phyloP scores from a whole-genome alignment of 148 eudicot genomes.

The Polygonum maritimum region DNA sequence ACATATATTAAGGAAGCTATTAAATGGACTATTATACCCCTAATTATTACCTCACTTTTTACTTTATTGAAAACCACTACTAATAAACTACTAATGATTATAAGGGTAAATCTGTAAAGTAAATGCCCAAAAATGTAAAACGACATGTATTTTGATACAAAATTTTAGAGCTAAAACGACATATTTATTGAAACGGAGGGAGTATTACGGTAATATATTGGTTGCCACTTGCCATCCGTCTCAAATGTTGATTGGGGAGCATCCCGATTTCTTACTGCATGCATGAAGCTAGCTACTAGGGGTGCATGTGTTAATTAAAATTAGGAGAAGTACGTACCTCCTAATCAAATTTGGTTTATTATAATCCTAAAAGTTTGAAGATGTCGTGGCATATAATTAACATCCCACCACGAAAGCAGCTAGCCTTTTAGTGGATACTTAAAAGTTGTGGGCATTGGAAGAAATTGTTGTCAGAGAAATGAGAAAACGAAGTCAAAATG shows the following conservation, averaged over 20 bases:
- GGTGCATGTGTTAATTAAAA: not conserved
- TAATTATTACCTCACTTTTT: too few species aligned
- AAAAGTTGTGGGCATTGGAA: not conserved
- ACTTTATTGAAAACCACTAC: too few species aligned
- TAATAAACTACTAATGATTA: too few species aligned
- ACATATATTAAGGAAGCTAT: too few species aligned
- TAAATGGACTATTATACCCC: too few species aligned
- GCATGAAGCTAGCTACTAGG: not conserved
- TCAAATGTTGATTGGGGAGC: not conserved
- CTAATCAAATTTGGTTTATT: not conserved
- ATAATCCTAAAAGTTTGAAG: conserved; percentile 2
- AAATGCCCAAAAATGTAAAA: too few species aligned
- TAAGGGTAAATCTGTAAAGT: too few species aligned
- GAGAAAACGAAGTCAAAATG: not conserved
- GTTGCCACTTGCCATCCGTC: not conserved
- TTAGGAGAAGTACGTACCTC: not conserved
- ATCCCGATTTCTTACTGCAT: not conserved
- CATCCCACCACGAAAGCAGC: conserved; percentile 2
- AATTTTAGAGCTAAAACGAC: too few species aligned
- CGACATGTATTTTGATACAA: too few species aligned
- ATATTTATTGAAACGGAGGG: too few species aligned
- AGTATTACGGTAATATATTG: too few species aligned
- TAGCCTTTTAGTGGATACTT: not conserved
- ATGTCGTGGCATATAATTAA: conserved; percentile 4
- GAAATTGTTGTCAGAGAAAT: conserved; percentile 1